A percentile compares a stretch with the other conserved stretches of the same genome.
These are phyloP conservation scores for Fusarium hainanense DNA, from an alignment of 2,329 filamentous ascomycete genomes.

Conservation along the genomic window DNA sequence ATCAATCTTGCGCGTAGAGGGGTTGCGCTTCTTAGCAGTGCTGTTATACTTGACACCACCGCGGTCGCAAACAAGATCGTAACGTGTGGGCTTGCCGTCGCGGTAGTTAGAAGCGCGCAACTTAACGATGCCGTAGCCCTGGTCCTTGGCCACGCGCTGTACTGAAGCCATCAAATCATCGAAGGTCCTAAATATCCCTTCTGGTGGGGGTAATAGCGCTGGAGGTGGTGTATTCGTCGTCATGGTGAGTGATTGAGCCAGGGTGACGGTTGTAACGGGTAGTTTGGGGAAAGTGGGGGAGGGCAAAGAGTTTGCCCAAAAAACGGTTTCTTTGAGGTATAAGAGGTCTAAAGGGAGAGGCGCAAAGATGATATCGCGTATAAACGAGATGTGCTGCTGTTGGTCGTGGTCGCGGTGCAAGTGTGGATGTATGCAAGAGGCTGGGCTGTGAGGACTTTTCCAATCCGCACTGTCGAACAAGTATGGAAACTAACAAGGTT, in stretches of 20 bases:
- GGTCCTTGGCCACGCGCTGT: conserved; percentile 69
- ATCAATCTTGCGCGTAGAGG: conserved; percentile 72
- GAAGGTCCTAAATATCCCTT: conserved; percentile 69
- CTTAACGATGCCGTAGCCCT: conserved; percentile 72
- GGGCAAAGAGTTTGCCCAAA: conserved; percentile 29
- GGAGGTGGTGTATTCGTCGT: conserved; percentile 61
- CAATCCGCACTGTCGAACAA: conserved; percentile 57
- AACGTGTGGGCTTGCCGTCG: conserved; percentile 70
- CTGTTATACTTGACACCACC: conserved; percentile 73
- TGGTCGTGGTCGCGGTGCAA: conserved; percentile 40
- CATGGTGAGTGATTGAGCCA: conserved; percentile 55
- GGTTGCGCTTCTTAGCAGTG: conserved; percentile 73
- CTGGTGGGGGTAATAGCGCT: conserved; percentile 65
- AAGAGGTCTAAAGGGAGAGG: conserved; percentile 16
- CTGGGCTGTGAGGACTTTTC: conserved; percentile 56
- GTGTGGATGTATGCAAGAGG: conserved; percentile 46
- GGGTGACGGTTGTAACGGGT: conserved; percentile 47
- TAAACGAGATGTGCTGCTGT: conserved; percentile 36
- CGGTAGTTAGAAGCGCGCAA: conserved; percentile 72
- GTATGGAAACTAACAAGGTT: conserved; percentile 51
- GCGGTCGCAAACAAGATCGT: conserved; percentile 71
- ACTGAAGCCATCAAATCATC: conserved; percentile 69
- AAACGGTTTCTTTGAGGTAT: conserved; percentile 17
- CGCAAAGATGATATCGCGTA: conserved; percentile 37
- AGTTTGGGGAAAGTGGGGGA: conserved; percentile 44